phyloP scores from a whole-genome alignment of 2,329 filamentous ascomycete genomes.

The Neofusicoccum sp. region DNA sequence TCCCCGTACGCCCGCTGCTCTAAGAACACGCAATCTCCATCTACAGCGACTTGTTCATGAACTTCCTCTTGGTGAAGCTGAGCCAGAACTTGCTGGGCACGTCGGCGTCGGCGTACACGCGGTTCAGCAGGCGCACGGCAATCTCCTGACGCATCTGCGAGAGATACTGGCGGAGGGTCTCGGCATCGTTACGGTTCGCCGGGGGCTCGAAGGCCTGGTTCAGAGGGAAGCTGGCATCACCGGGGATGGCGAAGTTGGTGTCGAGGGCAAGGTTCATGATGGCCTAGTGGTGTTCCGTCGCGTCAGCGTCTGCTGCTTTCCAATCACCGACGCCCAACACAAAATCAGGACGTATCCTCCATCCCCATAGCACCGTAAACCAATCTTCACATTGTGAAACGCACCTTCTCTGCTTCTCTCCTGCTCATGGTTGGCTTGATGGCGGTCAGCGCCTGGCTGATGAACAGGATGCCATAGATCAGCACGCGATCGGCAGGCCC shows the following conservation, averaged over 20 bases:
- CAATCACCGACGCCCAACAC: background rate
- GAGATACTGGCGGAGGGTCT: constrained; percentile 85
- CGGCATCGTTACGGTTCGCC: constrained; percentile 82
- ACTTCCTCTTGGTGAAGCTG: constrained; percentile 98
- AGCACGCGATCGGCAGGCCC: constrained; percentile 91
- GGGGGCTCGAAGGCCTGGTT: constrained; percentile 97
- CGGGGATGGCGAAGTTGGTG: constrained; percentile 89
- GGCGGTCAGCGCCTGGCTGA: constrained; percentile 87
- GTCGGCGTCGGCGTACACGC: constrained; percentile 76
- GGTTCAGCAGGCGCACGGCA: constrained; percentile 76
- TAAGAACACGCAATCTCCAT: background rate
- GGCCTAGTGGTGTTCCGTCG: constrained; percentile 54
- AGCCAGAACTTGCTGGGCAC: constrained; percentile 89
- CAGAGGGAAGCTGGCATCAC: constrained; percentile 87
- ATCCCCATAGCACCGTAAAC: background rate
- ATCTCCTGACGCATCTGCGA: constrained; percentile 93
- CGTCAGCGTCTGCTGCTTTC: constrained; percentile 1
- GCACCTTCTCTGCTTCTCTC: constrained; percentile 67
- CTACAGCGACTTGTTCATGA: constrained; percentile 81
- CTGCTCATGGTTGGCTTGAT: constrained; percentile 73
- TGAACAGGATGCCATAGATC: constrained; percentile 94
- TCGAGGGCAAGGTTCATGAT: constrained; percentile 91
- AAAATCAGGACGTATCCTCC: background rate
- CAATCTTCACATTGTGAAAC: background rate
- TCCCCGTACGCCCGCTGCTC: background rate